phyloP scores from a whole-genome alignment of 2,329 filamentous ascomycete species.

The Venturia oleaginea region DNA sequence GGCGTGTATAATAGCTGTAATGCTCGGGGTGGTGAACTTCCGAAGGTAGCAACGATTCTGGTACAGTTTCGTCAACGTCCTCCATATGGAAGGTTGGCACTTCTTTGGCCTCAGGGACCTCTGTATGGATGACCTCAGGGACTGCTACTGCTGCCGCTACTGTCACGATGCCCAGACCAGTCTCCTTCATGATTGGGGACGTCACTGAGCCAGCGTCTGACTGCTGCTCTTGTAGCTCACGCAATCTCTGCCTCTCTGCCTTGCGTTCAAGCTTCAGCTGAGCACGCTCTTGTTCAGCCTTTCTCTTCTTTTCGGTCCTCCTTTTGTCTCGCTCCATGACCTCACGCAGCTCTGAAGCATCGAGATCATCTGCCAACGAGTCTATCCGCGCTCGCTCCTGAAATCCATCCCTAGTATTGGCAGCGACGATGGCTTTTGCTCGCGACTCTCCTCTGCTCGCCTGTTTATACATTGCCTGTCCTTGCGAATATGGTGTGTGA shows the following conservation, averaged over 20 bases:
- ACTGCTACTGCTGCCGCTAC: background rate
- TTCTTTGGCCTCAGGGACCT: background rate
- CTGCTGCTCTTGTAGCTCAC: background rate
- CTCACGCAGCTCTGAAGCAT: constrained; percentile 74
- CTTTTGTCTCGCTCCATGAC: constrained; percentile 84
- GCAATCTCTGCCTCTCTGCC: background rate
- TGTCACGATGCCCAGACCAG: background rate
- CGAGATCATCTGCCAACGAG: constrained; percentile 72
- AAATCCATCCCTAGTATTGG: constrained; percentile 41
- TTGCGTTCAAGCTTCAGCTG: constrained; percentile 46
- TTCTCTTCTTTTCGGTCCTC: constrained; percentile 64
- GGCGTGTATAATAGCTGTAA: background rate
- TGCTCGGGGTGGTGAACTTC: background rate
- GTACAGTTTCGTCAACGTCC: constrained; percentile 2
- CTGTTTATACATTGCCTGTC: background rate
- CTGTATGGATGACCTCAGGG: background rate
- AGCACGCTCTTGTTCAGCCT: constrained; percentile 57
- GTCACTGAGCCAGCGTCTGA: background rate
- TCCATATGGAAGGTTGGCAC: constrained; percentile 12
- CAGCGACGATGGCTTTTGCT: background rate
- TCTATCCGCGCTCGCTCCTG: constrained; percentile 55
- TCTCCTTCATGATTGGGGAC: background rate
- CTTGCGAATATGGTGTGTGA: background rate
- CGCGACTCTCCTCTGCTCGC: constrained; percentile 5
- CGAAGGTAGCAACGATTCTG: background rate